These are phyloP conservation scores for Neurospora sp. DNA, from an alignment of 495 filamentous ascomycete species.

Conservation along the genomic window DNA sequence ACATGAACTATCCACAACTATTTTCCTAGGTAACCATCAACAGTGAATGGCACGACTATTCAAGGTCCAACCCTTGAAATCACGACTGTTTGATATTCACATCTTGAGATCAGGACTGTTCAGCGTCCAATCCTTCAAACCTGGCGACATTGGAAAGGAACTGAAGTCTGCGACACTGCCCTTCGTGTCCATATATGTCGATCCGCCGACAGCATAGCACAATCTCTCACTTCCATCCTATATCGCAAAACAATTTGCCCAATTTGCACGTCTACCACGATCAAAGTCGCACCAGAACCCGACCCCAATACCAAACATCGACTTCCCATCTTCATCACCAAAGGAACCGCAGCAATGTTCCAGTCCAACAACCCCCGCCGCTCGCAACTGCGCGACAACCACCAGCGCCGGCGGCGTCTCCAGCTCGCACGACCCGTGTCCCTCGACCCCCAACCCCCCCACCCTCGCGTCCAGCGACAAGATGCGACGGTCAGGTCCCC, in stretches of 20 bases:
- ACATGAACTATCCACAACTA: background rate
- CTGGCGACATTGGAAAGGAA: background rate
- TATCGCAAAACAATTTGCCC: background rate
- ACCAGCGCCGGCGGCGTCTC: background rate
- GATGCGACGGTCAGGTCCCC: background rate
- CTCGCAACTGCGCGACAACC: fast-evolving
- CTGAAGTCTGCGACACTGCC: background rate
- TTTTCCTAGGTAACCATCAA: background rate
- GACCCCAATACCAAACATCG: background rate
- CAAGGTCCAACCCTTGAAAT: background rate
- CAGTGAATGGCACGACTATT: background rate
- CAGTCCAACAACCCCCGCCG: background rate
- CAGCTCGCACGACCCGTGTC: too few species aligned
- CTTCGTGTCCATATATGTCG: background rate
- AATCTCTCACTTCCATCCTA: background rate
- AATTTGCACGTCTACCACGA: background rate
- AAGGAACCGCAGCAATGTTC: background rate
- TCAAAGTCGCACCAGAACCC: background rate
- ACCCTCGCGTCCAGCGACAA: background rate
- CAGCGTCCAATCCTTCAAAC: background rate
- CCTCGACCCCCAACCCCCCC: background rate
- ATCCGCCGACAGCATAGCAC: background rate
- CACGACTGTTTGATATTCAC: background rate
- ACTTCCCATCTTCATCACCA: background rate
- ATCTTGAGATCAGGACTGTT: background rate